phyloP scores from a whole-genome alignment of 2,329 filamentous ascomycete species.

The Colletotrichum echinochloae region DNA sequence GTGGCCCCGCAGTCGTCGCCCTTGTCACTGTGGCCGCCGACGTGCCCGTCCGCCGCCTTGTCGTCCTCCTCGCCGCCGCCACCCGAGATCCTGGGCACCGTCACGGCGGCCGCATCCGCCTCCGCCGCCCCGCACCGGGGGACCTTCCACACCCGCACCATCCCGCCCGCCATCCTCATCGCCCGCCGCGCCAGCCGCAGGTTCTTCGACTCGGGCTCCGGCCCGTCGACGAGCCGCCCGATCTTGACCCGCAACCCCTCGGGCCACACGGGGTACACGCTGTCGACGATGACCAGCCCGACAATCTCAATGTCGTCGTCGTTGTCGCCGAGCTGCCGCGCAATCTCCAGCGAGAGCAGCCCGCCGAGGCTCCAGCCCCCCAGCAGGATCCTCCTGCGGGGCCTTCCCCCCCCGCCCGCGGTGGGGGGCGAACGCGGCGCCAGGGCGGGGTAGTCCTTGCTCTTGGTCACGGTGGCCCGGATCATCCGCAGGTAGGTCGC shows the following conservation, averaged over 20 bases:
- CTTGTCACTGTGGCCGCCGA: neutral
- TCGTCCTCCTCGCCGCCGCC: neutral
- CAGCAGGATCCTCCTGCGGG: slow-evolving; percentile 55
- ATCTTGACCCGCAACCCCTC: slow-evolving; percentile 40
- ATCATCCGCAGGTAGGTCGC: slow-evolving; percentile 62
- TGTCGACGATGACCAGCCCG: slow-evolving; percentile 67
- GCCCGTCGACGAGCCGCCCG: slow-evolving; percentile 36
- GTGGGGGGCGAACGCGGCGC: slow-evolving; percentile 35
- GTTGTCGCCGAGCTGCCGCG: slow-evolving; percentile 53
- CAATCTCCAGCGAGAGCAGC: slow-evolving; percentile 63
- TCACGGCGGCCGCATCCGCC: neutral
- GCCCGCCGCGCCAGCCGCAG: slow-evolving; percentile 52
- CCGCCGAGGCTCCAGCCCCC: slow-evolving; percentile 70
- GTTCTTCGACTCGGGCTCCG: slow-evolving; percentile 51
- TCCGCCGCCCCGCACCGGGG: slow-evolving; percentile 49
- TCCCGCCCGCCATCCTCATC: slow-evolving; percentile 57
- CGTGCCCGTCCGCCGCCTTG: neutral
- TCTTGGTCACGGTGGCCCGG: slow-evolving; percentile 49
- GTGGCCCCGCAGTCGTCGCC: neutral
- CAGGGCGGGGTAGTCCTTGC: slow-evolving; percentile 18
- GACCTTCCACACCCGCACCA: slow-evolving; percentile 55
- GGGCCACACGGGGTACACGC: slow-evolving; percentile 52
- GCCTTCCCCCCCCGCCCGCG: neutral
- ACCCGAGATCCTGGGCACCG: neutral
- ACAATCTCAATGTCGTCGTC: slow-evolving; percentile 52